Evolutionary conservation across 495 filamentous ascomycete species (phyloP).

Genomic region (Aspergillus sparsus): DNA sequence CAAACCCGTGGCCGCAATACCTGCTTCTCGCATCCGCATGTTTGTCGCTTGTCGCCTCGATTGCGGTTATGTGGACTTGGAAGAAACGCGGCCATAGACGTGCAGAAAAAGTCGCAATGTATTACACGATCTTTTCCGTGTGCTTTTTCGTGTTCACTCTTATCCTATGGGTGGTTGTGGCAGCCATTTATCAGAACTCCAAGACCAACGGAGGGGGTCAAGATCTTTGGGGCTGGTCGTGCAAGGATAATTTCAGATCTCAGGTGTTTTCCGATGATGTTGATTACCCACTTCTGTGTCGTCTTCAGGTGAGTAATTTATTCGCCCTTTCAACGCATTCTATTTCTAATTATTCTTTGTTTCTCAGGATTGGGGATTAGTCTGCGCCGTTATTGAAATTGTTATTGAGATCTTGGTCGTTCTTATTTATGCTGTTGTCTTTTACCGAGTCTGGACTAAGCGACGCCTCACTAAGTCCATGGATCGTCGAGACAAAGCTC

Average conservation of each 20-base stretch:
- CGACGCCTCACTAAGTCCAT: conserved; percentile 91
- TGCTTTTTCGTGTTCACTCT: conserved; percentile 93
- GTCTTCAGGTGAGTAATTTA: conserved; percentile 69
- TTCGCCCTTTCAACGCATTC: background rate
- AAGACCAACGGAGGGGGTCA: conserved; percentile 70
- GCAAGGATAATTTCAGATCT: conserved; percentile 79
- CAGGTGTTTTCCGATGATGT: conserved; percentile 74
- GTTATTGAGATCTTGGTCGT: conserved; percentile 91
- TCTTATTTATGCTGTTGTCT: conserved; percentile 86
- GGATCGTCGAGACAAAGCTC: conserved; percentile 90
- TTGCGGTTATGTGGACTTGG: conserved; percentile 83
- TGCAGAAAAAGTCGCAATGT: conserved; percentile 88
- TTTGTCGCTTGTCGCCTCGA: conserved; percentile 75
- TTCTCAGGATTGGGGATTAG: conserved; percentile 83
- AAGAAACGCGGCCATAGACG: conserved; percentile 84
- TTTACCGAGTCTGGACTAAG: conserved; percentile 96
- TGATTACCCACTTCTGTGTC: conserved; percentile 90
- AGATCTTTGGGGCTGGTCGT: conserved; percentile 97
- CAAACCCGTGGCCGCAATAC: conserved; percentile 88
- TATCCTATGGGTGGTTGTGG: conserved; percentile 88
- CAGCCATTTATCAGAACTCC: conserved; percentile 77
- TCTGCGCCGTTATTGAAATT: conserved; percentile 97
- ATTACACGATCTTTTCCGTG: conserved; percentile 90
- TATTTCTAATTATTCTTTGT: background rate
- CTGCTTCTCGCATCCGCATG: conserved; percentile 73